Percentiles rank a stretch among this genome's conserved stretches.
phyloP scores from a whole-genome alignment of 2,329 filamentous ascomycete genomes.

The Epichloe baconii region DNA sequence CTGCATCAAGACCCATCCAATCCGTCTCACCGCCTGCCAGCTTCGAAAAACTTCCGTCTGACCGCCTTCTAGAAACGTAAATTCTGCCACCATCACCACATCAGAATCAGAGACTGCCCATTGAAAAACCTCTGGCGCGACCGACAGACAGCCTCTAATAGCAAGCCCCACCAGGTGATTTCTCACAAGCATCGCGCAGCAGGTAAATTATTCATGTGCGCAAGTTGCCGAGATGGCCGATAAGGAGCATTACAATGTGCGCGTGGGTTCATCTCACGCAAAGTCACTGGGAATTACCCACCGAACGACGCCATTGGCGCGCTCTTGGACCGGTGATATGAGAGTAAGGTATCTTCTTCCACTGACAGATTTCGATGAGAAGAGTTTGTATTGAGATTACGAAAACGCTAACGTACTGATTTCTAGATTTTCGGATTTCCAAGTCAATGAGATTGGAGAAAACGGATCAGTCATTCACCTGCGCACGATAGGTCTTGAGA shows the following conservation, averaged over 20 bases:
- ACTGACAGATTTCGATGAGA: background rate
- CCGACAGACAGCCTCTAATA: too few relatives aligned
- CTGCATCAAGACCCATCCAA: too few relatives aligned
- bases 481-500: constrained; percentile 27
- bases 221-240: constrained; percentile 17
- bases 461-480: constrained; percentile 68
- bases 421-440: constrained; percentile 71
- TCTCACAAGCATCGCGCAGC: background rate
- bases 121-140: background rate
- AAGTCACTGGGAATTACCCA: constrained; percentile 27
- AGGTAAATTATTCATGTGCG: background rate
- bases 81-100: background rate
- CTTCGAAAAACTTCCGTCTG: background rate
- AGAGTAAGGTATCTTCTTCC: constrained; percentile 19
- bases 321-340: constrained; percentile 27
- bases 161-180: background rate
- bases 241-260: constrained; percentile 16
- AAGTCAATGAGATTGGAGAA: constrained; percentile 77
- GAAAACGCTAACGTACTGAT: background rate
- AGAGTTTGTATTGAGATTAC: accelerated
- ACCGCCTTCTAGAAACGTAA: background rate
- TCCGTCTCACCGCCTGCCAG: background rate
- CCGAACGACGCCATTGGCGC: constrained; percentile 23
- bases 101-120: background rate
- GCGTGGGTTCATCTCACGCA: constrained; percentile 20